Base-by-base conservation (phyloP, 2,329 filamentous ascomycete species). In the Aureobasidium sp. region DNA sequence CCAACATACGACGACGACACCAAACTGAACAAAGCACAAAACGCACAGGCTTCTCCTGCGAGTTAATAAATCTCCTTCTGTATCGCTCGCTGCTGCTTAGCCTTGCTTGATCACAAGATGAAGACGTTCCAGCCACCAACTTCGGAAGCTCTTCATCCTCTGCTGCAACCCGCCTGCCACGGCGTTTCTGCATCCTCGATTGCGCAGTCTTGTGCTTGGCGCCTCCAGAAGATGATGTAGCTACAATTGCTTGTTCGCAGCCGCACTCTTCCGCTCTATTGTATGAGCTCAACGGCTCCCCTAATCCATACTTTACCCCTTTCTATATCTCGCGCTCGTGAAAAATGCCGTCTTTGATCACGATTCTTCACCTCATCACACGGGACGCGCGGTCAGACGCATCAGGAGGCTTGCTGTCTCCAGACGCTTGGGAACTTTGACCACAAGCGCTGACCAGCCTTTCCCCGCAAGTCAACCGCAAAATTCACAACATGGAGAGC, bases 61-160 rank as follows among this genome's bases (percentile, higher is more conserved):
- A 5, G 34, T 44, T 29, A 48, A 47, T 11, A 58, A 32, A 54
- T 21, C 8, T 21, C 4, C 25, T 14, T 25, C 27, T 21, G 21
- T 44, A n/a, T 27, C 34, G 21, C 37, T 25, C 37, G 5, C 53
- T 34, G 29, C 30, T 37, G 16, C 27, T 30, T 29, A 30, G 27
- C 27, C 45, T 32, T 32, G 45, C 27, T 48, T n/a, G 45, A 48
- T 14, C 29, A 25, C 3, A 34, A 14, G 5, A 25, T 5, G 14
- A n/a, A 39, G 8, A 3, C 34, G n/a, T 42, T 59, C 57, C 57
- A 59, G 57, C 57, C 57, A 59, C 57, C 57, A 30, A 16, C 57
- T 32, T 7, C 9, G 13, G 34, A 36, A 25, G 11, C 27, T 34
- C 7, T 45, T 11, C 42, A 39, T 37, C n/a, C 42, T 37, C 27